A percentile compares a stretch with the other conserved stretches of the same genome.
Evolutionary conservation across 2,329 filamentous ascomycete species (phyloP).

Genomic region (Blastomyces parvus): DNA sequence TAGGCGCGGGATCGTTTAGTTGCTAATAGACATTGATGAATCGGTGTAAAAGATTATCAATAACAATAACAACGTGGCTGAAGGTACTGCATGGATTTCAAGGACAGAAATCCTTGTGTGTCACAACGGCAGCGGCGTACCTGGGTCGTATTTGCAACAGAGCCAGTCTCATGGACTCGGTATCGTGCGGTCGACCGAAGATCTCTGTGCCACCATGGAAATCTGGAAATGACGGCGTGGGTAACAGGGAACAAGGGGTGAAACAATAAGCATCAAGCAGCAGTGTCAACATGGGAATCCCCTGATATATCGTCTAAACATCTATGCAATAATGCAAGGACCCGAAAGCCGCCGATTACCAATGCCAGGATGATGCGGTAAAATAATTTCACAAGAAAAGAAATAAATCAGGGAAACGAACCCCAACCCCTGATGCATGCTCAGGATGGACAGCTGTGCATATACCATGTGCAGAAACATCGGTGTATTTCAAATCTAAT

Average conservation of each 20-base stretch:
- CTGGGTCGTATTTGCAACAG: neutral
- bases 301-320: neutral
- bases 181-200: neutral
- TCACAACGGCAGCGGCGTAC: neutral
- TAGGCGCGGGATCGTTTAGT: no score
- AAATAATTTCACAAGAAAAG: neutral
- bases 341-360: neutral
- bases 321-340: neutral
- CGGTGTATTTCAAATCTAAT: constrained; percentile 1
- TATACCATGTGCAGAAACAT: constrained; percentile 1
- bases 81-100: neutral
- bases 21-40: no score
- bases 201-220: neutral
- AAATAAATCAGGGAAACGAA: neutral
- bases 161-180: neutral
- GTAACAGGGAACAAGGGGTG: neutral
- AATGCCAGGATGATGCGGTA: neutral
- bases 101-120: neutral
- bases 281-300: neutral
- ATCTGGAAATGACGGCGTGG: constrained; percentile 2
- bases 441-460: neutral
- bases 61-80: neutral
- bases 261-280: neutral
- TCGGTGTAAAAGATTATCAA: no score
- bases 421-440: neutral